Conservation (phyloP, 371 early-diverging fungal genomes). For the Mucor ambiguus region DNA sequence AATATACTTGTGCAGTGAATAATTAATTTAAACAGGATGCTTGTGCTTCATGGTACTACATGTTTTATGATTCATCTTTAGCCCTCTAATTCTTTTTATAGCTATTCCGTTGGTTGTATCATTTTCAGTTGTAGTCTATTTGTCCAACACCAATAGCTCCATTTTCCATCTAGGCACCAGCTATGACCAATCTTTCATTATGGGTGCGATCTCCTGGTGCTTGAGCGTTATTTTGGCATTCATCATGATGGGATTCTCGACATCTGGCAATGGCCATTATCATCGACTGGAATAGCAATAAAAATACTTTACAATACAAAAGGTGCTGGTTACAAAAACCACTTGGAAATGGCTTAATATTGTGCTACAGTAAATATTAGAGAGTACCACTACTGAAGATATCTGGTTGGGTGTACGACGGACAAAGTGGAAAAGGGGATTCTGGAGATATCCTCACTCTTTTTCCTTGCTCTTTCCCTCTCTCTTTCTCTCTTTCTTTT, state of each 20-base stretch:
- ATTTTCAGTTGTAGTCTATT: slow-evolving; percentile 29
- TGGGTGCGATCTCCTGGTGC: slow-evolving; percentile 29
- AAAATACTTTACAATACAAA: not conserved
- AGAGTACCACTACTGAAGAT: not conserved
- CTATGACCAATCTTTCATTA: slow-evolving; percentile 28
- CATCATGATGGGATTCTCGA: slow-evolving; percentile 19
- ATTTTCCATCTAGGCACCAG: slow-evolving; percentile 27
- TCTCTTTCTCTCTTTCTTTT: slow-evolving; percentile 1
- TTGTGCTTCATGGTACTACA: slow-evolving; percentile 34
- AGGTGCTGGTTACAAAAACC: slow-evolving; percentile 2
- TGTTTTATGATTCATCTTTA: not conserved
- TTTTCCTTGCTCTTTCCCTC: not conserved
- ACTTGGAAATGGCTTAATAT: slow-evolving; percentile 4
- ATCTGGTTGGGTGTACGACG: not conserved
- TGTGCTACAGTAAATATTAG: slow-evolving; percentile 15
- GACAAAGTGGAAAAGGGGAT: slow-evolving; percentile 14
- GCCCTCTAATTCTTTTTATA: slow-evolving; percentile 5
- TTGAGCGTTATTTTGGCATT: slow-evolving; percentile 24
- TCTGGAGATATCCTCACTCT: not conserved
- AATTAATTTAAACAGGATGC: slow-evolving; percentile 23
- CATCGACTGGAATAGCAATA: slow-evolving; percentile 21
- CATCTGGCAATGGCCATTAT: slow-evolving; percentile 19
- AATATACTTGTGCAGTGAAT: not conserved
- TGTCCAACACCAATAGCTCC: slow-evolving; percentile 20
- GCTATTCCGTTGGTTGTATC: slow-evolving; percentile 34